Evolutionary conservation across 192 early-diverging fungal species (phyloP).

Genomic region (Cladochytrium replicatum): DNA sequence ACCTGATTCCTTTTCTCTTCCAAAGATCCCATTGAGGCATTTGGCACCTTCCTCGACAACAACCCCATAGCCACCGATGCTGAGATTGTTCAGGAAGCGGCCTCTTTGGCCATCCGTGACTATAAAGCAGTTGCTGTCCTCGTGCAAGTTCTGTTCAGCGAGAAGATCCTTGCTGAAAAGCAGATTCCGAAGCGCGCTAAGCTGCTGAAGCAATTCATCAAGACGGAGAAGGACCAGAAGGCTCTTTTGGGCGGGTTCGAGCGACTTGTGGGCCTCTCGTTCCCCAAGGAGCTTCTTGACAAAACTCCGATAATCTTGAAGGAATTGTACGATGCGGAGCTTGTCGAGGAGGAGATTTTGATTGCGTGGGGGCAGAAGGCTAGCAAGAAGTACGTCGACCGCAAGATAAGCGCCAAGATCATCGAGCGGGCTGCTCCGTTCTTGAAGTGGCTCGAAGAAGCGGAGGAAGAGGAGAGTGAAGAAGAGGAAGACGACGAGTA

Average conservation of each 20-base stretch:
- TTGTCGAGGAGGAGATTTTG: conserved; percentile 85
- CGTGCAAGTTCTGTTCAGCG: conserved; percentile 67
- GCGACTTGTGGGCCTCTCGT: conserved; percentile 58
- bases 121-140: conserved; percentile 75
- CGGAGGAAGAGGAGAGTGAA: conserved; percentile 53
- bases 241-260: conserved; percentile 87
- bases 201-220: conserved; percentile 66
- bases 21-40: conserved; percentile 58
- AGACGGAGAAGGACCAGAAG: conserved; percentile 75
- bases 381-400: conserved; percentile 74
- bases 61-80: conserved; percentile 40
- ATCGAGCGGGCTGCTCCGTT: conserved; percentile 83
- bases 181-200: conserved; percentile 60
- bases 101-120: conserved; percentile 66
- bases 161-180: conserved; percentile 39
- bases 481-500: conserved; percentile 6
- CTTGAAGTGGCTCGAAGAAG: conserved; percentile 80
- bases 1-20: not conserved
- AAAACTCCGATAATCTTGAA: conserved; percentile 65
- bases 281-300: conserved; percentile 43
- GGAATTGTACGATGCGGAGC: conserved; percentile 81
- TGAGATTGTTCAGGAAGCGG: conserved; percentile 62
- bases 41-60: conserved; percentile 64
- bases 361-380: conserved; percentile 83
- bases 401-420: conserved; percentile 68